phyloP scores from a whole-genome alignment of 2,329 filamentous ascomycete genomes.

The Rhinocladiella similis region DNA sequence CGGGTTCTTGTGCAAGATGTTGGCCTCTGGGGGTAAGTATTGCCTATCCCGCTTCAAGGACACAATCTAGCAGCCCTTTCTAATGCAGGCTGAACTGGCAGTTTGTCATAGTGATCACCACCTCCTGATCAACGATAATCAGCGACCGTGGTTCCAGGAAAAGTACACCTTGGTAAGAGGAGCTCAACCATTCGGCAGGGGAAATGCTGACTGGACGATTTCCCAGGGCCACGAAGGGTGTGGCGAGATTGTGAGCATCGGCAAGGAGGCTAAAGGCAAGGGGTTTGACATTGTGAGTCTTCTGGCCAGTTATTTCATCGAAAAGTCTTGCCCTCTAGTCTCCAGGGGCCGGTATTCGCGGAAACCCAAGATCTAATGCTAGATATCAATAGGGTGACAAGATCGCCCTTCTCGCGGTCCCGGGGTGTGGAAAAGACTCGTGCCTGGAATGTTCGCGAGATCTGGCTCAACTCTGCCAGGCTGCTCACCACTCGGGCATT shows the following conservation, averaged over 20 bases:
- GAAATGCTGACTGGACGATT: neutral
- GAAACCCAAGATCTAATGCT: too few species aligned
- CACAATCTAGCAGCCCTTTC: neutral
- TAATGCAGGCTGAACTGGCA: neutral
- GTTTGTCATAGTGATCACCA: constrained; percentile 16
- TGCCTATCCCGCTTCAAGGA: neutral
- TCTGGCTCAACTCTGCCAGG: constrained; percentile 33
- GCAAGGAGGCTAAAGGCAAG: neutral
- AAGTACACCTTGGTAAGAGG: constrained; percentile 10
- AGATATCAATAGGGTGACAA: constrained; percentile 4
- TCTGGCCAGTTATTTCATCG: too few species aligned
- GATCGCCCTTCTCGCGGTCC: constrained; percentile 3
- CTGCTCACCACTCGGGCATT: constrained; percentile 44
- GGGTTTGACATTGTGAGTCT: constrained; percentile 7
- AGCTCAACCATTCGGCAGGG: neutral
- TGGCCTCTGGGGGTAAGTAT: constrained; percentile 10
- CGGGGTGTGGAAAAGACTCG: constrained; percentile 33
- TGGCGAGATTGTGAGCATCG: constrained; percentile 9
- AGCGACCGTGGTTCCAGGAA: constrained; percentile 14
- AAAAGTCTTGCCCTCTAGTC: too few species aligned
- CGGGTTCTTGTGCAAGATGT: constrained; percentile 11
- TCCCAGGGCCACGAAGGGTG: constrained; percentile 13
- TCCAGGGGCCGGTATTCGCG: too few species aligned
- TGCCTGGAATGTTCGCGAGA: constrained; percentile 44
- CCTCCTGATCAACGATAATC: constrained; percentile 12